Evolutionary conservation across 176 grass and related monocot genomes (phyloP), one percentile per base, ranked within the genome.

Genomic region (Canna indica): DNA sequence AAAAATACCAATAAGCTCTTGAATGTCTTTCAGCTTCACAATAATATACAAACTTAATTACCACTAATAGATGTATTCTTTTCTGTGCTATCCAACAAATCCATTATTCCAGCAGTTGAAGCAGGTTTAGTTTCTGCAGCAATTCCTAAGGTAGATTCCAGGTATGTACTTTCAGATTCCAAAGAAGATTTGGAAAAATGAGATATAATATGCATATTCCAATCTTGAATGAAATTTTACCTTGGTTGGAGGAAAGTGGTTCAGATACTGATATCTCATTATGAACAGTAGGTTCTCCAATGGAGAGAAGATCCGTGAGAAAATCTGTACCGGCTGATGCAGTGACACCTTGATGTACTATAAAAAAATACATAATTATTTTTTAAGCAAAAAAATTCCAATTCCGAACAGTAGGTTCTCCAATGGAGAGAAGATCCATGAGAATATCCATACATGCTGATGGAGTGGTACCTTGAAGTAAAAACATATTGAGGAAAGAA

Each of bases 221-320:
- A 73, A 76, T 54, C 65, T 76, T 38, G 68, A 73, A 84, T 53
- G 68, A 82, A 68, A 36, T 80, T 71, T 75, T 83, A 97, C 82
- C 85, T 82, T 82, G 52, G 58, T 50, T 71, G 61, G 80, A 75
- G 27, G 82, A 71, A 69, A 50, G 50, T 64, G 66, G n/a, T 45
- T 77, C 81, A 72, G 78, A 85, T 72, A 6, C 14, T 70, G 75
- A 53, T 33, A 39, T 59, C 36, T 85, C 84, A 81, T 85, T 99
- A 81, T 93, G 82, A 75, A 76, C 78, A 71, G 88, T 76, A 22
- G 41, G 67, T 76, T 84, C 73, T 78, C 94, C 94, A 77, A 99
- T 99, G 36, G 90, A 93, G 24, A 93, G 59, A 80, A 97, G 89
- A 83, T 97, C 94, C 72, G 85, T 91, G 27, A 99, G 68, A 85